Conservation (phyloP, 768 basidiomycete genomes). For the Suillus weaverae region DNA sequence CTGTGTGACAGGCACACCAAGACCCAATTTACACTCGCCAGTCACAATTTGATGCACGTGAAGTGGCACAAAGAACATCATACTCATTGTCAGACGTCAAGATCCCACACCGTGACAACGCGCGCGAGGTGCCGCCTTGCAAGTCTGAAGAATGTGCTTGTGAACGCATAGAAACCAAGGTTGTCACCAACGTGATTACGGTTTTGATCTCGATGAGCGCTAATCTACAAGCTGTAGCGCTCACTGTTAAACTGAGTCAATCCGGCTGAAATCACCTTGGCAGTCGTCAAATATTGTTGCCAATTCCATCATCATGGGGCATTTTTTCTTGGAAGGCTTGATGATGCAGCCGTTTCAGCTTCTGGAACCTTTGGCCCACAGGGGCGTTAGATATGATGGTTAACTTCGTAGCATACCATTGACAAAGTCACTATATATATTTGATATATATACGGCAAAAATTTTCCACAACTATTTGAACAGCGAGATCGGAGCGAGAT, state of each 20-base stretch:
- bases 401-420: background rate
- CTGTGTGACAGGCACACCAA: background rate
- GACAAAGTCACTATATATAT: background rate
- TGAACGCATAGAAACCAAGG: background rate
- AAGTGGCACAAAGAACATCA: background rate
- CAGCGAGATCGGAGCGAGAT: background rate
- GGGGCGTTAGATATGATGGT: background rate
- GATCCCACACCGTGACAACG: background rate
- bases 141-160: background rate
- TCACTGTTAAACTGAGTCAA: background rate
- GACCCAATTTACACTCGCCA: background rate
- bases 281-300: background rate
- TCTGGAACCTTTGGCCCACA: background rate
- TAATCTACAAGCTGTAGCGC: background rate
- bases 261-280: background rate
- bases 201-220: background rate
- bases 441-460: background rate
- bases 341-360: background rate
- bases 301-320: background rate
- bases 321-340: background rate
- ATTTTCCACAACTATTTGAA: background rate
- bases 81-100: too few species aligned
- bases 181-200: background rate
- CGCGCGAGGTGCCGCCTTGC: background rate
- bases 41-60: background rate